phyloP scores from a whole-genome alignment of 148 eudicot species.

The Cornus florida region DNA sequence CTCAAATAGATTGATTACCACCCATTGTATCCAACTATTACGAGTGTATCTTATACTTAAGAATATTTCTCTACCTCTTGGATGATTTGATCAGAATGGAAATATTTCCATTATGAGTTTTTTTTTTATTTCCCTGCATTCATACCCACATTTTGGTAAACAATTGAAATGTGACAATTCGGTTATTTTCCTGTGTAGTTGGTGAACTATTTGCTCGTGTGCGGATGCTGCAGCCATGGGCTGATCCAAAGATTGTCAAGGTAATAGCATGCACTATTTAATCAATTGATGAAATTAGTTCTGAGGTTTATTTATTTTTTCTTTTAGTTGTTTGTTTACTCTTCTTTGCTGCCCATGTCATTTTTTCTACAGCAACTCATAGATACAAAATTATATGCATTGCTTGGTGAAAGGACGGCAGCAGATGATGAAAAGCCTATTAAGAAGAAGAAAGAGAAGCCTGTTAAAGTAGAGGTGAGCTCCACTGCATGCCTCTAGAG shows the following conservation, averaged over 20 bases:
- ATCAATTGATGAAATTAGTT: slow-evolving; percentile 9
- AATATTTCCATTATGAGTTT: too few relatives aligned
- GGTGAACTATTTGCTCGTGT: slow-evolving; percentile 86
- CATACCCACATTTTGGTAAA: not conserved
- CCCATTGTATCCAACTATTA: too few relatives aligned
- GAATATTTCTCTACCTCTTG: not conserved
- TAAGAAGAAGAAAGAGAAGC: slow-evolving; percentile 95
- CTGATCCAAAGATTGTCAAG: slow-evolving; percentile 95
- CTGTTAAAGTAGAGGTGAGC: slow-evolving; percentile 73
- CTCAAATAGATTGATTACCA: too few relatives aligned
- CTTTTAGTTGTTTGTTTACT: not conserved
- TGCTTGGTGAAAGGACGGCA: slow-evolving; percentile 89
- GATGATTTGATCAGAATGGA: not conserved
- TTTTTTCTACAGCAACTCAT: slow-evolving; percentile 62
- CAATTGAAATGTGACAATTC: not conserved
- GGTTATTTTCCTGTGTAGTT: slow-evolving; percentile 37
- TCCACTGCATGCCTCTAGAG: not conserved
- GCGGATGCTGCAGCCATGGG: slow-evolving; percentile 94
- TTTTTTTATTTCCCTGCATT: not conserved
- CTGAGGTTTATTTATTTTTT: not conserved
- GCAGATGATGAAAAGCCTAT: slow-evolving; percentile 92
- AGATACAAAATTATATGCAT: slow-evolving; percentile 57
- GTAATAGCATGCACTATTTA: slow-evolving; percentile 26
- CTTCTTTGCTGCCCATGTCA: not conserved
- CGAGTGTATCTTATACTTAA: too few relatives aligned